phyloP scores from a whole-genome alignment of 2,329 filamentous ascomycete species.

The Exophiala phaeomuriformis region DNA sequence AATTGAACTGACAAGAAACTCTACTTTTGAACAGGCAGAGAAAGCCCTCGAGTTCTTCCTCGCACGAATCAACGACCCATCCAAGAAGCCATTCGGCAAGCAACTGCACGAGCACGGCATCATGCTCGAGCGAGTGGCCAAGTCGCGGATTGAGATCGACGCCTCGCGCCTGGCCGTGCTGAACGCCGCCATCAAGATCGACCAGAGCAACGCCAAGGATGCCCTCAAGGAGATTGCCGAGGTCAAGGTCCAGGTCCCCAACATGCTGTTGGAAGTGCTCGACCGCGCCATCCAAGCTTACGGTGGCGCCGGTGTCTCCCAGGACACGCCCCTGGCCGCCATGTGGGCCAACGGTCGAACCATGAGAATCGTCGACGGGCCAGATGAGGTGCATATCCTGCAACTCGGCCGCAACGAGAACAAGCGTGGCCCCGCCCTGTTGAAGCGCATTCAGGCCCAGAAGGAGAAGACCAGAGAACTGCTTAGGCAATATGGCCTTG shows the following conservation, averaged over 20 bases:
- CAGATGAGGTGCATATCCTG: conserved; percentile 84
- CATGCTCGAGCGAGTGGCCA: conserved; percentile 90
- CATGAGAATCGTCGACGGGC: conserved; percentile 80
- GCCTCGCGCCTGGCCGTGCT: conserved; percentile 81
- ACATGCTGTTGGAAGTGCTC: conserved; percentile 75
- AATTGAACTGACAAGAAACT: not conserved
- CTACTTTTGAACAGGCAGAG: conserved; percentile 48
- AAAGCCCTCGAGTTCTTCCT: conserved; percentile 91
- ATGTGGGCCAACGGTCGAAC: conserved; percentile 71
- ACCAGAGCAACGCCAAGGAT: conserved; percentile 77
- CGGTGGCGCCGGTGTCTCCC: conserved; percentile 81
- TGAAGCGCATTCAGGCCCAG: conserved; percentile 24
- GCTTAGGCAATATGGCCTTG: conserved; percentile 23
- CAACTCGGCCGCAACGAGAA: conserved; percentile 51
- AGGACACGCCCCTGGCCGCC: conserved; percentile 84
- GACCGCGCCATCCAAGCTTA: conserved; percentile 92
- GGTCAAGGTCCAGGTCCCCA: conserved; percentile 86
- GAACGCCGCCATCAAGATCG: conserved; percentile 93
- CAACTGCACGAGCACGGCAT: conserved; percentile 81
- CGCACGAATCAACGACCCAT: conserved; percentile 83
- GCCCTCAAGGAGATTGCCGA: conserved; percentile 90
- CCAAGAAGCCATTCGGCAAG: conserved; percentile 87
- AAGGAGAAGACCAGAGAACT: conserved; percentile 24
- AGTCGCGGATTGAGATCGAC: conserved; percentile 88
- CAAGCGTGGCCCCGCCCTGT: conserved; percentile 35